Base-by-base conservation (phyloP, 2,329 filamentous ascomycete genomes). In the Colletotrichum caudatum region DNA sequence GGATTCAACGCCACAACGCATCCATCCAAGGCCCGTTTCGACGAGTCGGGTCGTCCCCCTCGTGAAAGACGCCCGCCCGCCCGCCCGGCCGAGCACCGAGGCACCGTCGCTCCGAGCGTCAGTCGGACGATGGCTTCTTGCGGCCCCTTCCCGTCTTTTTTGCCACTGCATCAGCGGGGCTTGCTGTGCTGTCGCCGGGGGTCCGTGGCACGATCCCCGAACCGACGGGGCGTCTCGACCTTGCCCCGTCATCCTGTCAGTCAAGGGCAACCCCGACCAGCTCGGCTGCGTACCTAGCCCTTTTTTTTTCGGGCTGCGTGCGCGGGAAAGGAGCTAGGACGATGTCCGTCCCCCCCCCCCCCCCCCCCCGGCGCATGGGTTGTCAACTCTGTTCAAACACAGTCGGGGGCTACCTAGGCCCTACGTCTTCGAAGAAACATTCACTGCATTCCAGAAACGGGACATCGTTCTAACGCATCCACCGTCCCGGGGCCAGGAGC, bases 261-360 rank as follows among this genome's bases (percentile, higher is more conserved):
- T 23, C 37, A 63, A 63, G 26, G 33, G 18, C 26, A 16, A 53
- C 50, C 50, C 56, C 61, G 50, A 48, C 58, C 46, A 50, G n/a
- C 39, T 66, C 26, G 12, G 39, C 48, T 51, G 41, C 41, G 16
- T 44, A 41, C 14, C 14, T 41, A 46, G 44, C 44, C 44, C n/a
- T n/a, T n/a, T n/a, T n/a, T n/a, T 46, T 46, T n/a, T n/a, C 48
- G 33, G 23, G 23, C 26, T 53, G 23, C 0, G 23, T 29, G 26
- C 50, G 5, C 50, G 26, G 50, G 50, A 18, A 53, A 14, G 50
- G 14, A 53, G 50, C 50, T 53, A 53, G 50, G 23, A 53, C 50
- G 7, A 29, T 16, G 23, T 53, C 16, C 20, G 3, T 2, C 6
- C 7, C 18, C 41, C 18, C 18, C 41, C 2, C 41, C 44, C 20